phyloP scores from a whole-genome alignment of 495 filamentous ascomycete genomes.

The Daldinia loculata region DNA sequence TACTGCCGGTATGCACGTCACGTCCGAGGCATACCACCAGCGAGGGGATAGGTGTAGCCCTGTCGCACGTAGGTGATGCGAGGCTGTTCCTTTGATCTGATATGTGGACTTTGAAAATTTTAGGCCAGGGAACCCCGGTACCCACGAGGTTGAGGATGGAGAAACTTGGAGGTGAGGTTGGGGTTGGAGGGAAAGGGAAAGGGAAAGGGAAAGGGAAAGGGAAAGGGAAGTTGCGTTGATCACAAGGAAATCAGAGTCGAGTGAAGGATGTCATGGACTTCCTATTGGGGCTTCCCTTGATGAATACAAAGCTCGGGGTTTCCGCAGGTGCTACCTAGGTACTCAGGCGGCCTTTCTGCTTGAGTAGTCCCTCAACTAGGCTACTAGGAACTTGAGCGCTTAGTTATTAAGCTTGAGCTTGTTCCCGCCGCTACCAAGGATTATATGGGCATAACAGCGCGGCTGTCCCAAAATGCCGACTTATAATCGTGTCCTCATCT shows the following conservation, averaged over 20 bases:
- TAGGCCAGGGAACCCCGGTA: conserved; percentile 17
- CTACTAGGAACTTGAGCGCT: conserved; percentile 13
- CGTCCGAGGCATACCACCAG: conserved; percentile 35
- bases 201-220: conserved; percentile 20
- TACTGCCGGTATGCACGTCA: conserved; percentile 25
- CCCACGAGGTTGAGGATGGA: conserved; percentile 23
- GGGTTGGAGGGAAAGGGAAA: conserved; percentile 16
- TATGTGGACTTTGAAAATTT: conserved; percentile 11
- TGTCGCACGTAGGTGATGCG: conserved; percentile 7
- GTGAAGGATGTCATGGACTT: conserved; percentile 5
- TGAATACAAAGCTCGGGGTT: conserved; percentile 27
- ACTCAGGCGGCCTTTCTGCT: neutral
- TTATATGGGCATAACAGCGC: neutral
- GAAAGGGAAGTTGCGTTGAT: conserved; percentile 18
- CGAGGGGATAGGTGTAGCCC: conserved; percentile 1
- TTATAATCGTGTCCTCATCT: conserved; percentile 20
- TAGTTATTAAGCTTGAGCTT: conserved; percentile 22
- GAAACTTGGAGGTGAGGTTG: conserved; percentile 12
- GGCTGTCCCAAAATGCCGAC: conserved; percentile 33
- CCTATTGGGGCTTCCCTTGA: conserved; percentile 13
- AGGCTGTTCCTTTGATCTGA: conserved; percentile 4
- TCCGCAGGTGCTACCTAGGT: conserved; percentile 19
- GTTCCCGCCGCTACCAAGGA: conserved; percentile 18
- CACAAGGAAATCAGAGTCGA: conserved; percentile 31
- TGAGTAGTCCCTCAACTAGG: conserved; percentile 6